Percentiles rank a stretch among this genome's conserved stretches.
These are phyloP conservation scores for Umbellularia californica DNA, from an alignment of 164 flowering plant species.

Conservation along the genomic window DNA sequence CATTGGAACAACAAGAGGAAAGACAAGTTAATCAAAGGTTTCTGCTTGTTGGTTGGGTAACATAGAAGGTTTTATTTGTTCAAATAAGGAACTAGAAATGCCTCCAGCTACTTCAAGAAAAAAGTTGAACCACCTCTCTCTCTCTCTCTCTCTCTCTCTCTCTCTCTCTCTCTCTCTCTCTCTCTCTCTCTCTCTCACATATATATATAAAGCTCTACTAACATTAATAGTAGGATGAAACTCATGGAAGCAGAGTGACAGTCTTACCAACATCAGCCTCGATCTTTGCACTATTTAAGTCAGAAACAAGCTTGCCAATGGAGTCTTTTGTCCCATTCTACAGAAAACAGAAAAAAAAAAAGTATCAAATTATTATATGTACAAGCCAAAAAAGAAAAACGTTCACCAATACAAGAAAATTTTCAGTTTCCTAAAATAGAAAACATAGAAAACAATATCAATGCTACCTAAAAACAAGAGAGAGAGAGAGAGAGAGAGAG, in stretches of 20 bases:
- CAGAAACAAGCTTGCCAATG: slow-evolving; percentile 83
- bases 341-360: slow-evolving; percentile 2
- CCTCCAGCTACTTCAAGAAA: background rate
- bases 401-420: background rate
- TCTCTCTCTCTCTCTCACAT: background rate
- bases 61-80: no score
- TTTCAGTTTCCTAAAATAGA: background rate
- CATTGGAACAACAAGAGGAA: no score
- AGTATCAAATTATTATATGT: background rate
- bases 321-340: slow-evolving; percentile 95
- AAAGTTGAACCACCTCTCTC: background rate
- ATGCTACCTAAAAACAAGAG: background rate
- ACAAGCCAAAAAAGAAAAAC: background rate
- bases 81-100: background rate
- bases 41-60: no score
- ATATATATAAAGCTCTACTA: background rate
- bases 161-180: no score
- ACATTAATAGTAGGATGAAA: background rate
- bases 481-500: background rate
- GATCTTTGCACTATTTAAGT: slow-evolving; percentile 71
- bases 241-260: background rate
- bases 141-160: background rate
- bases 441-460: background rate
- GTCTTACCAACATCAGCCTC: slow-evolving; percentile 92
- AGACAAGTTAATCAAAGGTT: no score